Evolutionary conservation across 148 eudicot species (phyloP), one percentile per base, ranked within the genome.

Genomic region (Nyssa sinensis): DNA sequence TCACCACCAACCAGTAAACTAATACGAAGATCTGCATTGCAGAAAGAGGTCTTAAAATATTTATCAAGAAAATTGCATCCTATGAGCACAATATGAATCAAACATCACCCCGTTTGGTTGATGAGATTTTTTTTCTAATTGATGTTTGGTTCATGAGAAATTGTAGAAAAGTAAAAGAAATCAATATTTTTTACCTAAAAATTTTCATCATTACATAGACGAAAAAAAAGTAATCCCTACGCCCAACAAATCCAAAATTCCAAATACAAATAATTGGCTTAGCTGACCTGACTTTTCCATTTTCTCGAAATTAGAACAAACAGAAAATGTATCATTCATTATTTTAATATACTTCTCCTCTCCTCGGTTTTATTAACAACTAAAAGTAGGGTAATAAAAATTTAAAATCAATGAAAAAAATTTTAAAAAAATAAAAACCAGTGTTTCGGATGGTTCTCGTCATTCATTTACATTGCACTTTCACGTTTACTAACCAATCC

Each of bases 1-100:
- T 95, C 99, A 67, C 99, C 98, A 79, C 99, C 99, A 79, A 93
- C 99, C 80, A 93, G 64, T 64, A 96, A 92, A 84, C 97, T 88
- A 70, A 86, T 80, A 23, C 94, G 98, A 69, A 96, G 91, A 86
- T 93, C 99, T 95, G 90, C 77, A 79, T 25, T 60, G 41, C 53
- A 80, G 32, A 70, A 23, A 71, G 51, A 19, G 44, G 29, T 44
- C 17, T 44, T 44, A 2, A 44, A 44, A 44, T 44, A 44, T 44
- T 44, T 12, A 44, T 3, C 16, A 44, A 44, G 51, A 44, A 14
- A 44, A 44, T 14, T 44, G 17, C 51, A 44, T 44, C 16, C 51
- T 19, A 11, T 44, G 12, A 19, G 17, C 51, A 44, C 51, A 44
- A 44, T 37, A 37, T 37, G 44, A 37, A 37, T 37, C n/a, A n/a